Evolutionary conservation across 108 stramenopile genomes (phyloP).

Genomic region (Pseudonitzschia delicatissima): DNA sequence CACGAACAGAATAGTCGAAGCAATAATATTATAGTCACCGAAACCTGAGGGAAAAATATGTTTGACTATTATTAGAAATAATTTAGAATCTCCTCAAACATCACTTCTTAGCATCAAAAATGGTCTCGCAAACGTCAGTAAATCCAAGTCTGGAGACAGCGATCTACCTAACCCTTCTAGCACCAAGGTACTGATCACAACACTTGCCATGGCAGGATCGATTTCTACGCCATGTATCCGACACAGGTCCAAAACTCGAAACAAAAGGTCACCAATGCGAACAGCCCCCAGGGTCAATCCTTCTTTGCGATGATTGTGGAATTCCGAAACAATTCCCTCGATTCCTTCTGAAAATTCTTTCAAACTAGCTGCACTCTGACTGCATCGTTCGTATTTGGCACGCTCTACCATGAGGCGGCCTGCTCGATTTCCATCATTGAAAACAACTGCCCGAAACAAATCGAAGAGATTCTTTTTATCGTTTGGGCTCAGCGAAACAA

Average conservation of each 20-base stretch:
- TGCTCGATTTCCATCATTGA: conserved; percentile 80
- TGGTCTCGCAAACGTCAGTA: conserved; percentile 78
- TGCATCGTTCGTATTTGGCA: conserved; percentile 81
- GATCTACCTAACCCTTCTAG: conserved; percentile 87
- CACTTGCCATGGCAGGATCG: conserved; percentile 86
- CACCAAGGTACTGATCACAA: conserved; percentile 84
- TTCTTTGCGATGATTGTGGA: conserved; percentile 78
- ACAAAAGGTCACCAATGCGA: conserved; percentile 71
- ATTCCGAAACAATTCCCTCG: conserved; percentile 75
- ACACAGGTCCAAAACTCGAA: conserved; percentile 79
- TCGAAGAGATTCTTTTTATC: conserved; percentile 79
- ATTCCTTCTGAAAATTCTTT: conserved; percentile 81
- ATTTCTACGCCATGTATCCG: conserved; percentile 83
- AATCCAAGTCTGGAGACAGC: conserved; percentile 78
- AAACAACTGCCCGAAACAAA: conserved; percentile 79
- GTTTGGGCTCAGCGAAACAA: conserved; percentile 53
- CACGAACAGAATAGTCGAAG: no score
- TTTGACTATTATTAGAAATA: no score
- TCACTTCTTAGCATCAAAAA: no score
- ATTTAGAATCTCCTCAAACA: no score
- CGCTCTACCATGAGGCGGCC: conserved; percentile 88
- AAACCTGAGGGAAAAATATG: no score
- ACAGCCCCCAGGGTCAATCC: conserved; percentile 87
- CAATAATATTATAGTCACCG: no score
- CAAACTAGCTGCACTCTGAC: conserved; percentile 69